Percentiles rank a stretch among this genome's conserved stretches.
phyloP scores from a whole-genome alignment of 1,284 basidiomycete genomes.

The Puccinia horiana region DNA sequence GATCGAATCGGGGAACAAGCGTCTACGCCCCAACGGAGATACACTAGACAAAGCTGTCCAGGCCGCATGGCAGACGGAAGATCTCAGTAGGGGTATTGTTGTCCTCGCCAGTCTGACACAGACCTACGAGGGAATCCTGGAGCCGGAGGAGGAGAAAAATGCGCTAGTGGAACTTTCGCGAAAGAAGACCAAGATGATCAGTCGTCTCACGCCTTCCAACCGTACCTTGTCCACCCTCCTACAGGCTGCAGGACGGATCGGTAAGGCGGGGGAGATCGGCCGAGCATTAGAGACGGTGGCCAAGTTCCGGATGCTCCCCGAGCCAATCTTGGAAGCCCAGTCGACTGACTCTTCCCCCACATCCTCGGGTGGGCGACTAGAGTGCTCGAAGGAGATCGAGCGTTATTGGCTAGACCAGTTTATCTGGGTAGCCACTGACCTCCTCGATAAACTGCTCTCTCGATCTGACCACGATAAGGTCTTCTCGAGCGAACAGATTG shows the following conservation, averaged over 20 bases:
- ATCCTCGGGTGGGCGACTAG: too few species aligned
- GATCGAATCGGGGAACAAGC: slow-evolving; percentile 30
- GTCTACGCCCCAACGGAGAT: slow-evolving; percentile 20
- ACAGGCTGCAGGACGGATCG: slow-evolving; percentile 22
- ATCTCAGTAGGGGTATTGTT: background rate
- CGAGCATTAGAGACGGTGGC: slow-evolving; percentile 1
- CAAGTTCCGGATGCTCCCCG: background rate
- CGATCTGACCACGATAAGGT: background rate
- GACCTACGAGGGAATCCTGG: background rate
- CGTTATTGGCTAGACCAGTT: slow-evolving; percentile 32
- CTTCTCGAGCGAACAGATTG: background rate
- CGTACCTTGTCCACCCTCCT: slow-evolving; percentile 26
- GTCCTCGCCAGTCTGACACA: slow-evolving; percentile 21
- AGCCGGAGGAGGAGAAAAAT: background rate
- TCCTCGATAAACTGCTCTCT: slow-evolving; percentile 23
- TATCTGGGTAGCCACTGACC: slow-evolving; percentile 32
- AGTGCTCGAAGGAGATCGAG: slow-evolving; percentile 2
- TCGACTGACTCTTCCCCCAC: background rate
- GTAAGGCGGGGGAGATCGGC: background rate
- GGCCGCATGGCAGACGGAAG: slow-evolving; percentile 39
- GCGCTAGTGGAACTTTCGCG: background rate
- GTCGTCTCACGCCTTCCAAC: slow-evolving; percentile 5
- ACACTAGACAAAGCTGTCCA: slow-evolving; percentile 47
- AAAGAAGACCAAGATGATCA: background rate
- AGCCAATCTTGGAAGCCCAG: too few species aligned